phyloP scores from a whole-genome alignment of 306 rosid genomes.

The Luffa aegyptiaca region DNA sequence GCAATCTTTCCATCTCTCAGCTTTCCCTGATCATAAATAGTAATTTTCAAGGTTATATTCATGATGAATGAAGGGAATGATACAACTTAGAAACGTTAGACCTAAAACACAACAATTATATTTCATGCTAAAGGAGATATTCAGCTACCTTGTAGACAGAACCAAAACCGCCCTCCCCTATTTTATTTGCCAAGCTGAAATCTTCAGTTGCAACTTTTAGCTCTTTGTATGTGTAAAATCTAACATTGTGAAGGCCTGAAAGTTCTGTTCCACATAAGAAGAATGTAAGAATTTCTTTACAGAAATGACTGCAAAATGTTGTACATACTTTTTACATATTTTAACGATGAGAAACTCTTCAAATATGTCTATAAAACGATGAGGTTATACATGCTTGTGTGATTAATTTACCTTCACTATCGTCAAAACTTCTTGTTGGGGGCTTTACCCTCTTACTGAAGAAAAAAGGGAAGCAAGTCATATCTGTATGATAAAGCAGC shows the following conservation, averaged over 20 bases:
- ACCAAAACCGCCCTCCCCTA: slow-evolving; percentile 99
- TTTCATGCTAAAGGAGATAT: not conserved
- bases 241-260: slow-evolving; percentile 58
- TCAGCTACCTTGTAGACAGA: slow-evolving; percentile 73
- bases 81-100: not conserved
- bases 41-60: slow-evolving; percentile 6
- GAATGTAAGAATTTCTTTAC: not conserved
- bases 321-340: not conserved
- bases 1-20: slow-evolving; percentile 77
- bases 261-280: slow-evolving; percentile 25
- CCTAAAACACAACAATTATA: slow-evolving; percentile 9
- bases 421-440: slow-evolving; percentile 21
- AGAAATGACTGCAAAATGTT: not conserved
- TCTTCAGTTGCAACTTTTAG: slow-evolving; percentile 58
- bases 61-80: slow-evolving; percentile 7
- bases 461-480: slow-evolving; percentile 60
- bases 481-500: slow-evolving; percentile 18
- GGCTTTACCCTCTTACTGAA: slow-evolving; percentile 25
- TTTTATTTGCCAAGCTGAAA: slow-evolving; percentile 61
- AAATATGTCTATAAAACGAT: not conserved
- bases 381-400: not conserved
- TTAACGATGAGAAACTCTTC: not conserved
- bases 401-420: slow-evolving; percentile 45
- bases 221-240: slow-evolving; percentile 50
- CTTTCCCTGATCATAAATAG: slow-evolving; percentile 49